Evolutionary conservation across 2,329 filamentous ascomycete genomes (phyloP).

Genomic region (Colletotrichum sojae): DNA sequence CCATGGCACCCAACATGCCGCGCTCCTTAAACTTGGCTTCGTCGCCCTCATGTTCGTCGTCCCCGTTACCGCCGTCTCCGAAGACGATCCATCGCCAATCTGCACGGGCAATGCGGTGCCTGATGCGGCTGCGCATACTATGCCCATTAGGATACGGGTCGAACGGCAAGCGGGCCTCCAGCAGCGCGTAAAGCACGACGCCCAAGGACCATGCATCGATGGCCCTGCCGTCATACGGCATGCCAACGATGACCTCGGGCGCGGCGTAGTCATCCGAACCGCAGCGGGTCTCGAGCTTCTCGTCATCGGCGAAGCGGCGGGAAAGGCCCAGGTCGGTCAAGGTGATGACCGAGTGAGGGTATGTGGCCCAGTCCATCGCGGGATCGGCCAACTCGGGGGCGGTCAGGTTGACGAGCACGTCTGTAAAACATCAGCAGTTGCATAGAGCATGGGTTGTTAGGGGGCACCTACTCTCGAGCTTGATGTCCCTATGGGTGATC

Average conservation of each 20-base stretch:
- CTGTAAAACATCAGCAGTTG: conserved; percentile 58
- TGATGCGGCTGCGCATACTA: conserved; percentile 84
- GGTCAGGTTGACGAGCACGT: conserved; percentile 91
- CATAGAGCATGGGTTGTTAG: not conserved
- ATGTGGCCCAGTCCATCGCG: conserved; percentile 77
- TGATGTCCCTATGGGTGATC: conserved; percentile 97
- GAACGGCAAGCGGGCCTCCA: conserved; percentile 94
- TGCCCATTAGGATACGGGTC: conserved; percentile 86
- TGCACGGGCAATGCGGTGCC: conserved; percentile 93
- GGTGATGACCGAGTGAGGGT: conserved; percentile 87
- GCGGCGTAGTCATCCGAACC: conserved; percentile 98
- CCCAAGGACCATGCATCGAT: conserved; percentile 97
- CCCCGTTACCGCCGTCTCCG: conserved; percentile 82
- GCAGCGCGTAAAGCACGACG: conserved; percentile 91
- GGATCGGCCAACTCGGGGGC: conserved; percentile 74
- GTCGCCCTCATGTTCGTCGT: conserved; percentile 86
- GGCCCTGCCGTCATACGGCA: conserved; percentile 91
- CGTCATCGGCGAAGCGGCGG: conserved; percentile 85
- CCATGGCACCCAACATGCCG: conserved; percentile 81
- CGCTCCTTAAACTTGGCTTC: conserved; percentile 72
- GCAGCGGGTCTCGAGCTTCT: conserved; percentile 92
- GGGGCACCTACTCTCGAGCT: conserved; percentile 87
- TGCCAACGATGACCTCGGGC: conserved; percentile 95
- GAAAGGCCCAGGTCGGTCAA: conserved; percentile 94
- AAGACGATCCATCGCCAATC: conserved; percentile 97